phyloP scores from a whole-genome alignment of 2,329 filamentous ascomycete genomes.

The Colletotrichum destructivum region DNA sequence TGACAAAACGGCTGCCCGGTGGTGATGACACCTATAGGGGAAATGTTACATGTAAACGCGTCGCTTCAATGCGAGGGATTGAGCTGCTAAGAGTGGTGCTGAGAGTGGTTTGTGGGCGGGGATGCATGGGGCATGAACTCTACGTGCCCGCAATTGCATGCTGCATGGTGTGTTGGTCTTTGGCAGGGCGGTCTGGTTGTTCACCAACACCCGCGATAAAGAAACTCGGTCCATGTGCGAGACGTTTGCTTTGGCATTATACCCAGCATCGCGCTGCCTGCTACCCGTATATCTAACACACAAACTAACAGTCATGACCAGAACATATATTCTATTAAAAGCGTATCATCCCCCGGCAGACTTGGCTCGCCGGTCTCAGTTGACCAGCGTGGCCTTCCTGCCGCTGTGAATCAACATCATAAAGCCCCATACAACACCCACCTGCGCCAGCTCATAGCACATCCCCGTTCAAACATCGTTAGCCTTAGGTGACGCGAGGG shows the following conservation, averaged over 20 bases:
- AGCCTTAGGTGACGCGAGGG: constrained; percentile 4
- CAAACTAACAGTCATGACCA: constrained; percentile 13
- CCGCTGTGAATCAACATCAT: constrained; percentile 16
- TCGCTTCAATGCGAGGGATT: no score
- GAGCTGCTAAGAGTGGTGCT: no score
- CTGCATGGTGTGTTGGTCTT: background rate
- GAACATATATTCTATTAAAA: constrained; percentile 40
- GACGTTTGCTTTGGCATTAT: background rate
- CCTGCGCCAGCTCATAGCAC: constrained; percentile 19
- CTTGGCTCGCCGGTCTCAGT: constrained; percentile 11
- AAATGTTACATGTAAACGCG: background rate
- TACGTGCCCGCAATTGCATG: background rate
- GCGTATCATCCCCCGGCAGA: constrained; percentile 32
- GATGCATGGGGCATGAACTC: background rate
- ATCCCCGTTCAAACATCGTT: constrained; percentile 5
- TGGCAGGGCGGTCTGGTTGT: background rate
- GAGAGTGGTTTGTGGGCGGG: background rate
- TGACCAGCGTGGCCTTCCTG: constrained; percentile 18
- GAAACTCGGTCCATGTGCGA: background rate
- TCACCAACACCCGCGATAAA: background rate
- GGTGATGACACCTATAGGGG: background rate
- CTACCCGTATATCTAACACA: background rate
- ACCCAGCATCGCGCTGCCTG: background rate
- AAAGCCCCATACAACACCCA: constrained; percentile 7
- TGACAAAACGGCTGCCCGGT: background rate